phyloP scores from a whole-genome alignment of 2,329 filamentous ascomycete genomes.

The Alternaria gaisen region DNA sequence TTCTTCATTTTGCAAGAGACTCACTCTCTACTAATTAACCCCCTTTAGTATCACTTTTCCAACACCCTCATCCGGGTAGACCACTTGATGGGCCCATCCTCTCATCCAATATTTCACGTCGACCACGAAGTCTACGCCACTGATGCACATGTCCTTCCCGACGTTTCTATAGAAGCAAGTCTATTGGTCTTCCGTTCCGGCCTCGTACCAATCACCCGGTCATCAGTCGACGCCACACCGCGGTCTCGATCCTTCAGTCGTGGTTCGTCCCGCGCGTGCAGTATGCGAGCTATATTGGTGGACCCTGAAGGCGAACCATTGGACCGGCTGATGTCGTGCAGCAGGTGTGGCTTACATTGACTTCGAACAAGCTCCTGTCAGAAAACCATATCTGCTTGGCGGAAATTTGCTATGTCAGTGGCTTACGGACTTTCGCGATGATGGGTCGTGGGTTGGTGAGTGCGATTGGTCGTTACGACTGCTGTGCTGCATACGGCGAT shows the following conservation, averaged over 20 bases:
- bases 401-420: neutral
- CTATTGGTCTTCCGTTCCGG: neutral
- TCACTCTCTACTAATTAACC: rapidly evolving
- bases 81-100: neutral
- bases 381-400: neutral
- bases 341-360: neutral
- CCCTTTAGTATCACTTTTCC: neutral
- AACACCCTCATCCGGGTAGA: neutral
- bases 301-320: neutral
- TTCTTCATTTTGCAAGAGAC: neutral
- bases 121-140: neutral
- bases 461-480: neutral
- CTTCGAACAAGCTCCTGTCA: neutral
- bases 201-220: neutral
- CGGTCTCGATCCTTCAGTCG: neutral
- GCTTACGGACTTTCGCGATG: neutral
- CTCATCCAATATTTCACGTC: neutral
- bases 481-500: neutral
- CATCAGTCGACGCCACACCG: neutral
- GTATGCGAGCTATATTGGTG: neutral
- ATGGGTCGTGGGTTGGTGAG: neutral
- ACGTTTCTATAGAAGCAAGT: neutral
- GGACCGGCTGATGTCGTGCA: slow-evolving; percentile 1
- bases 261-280: neutral
- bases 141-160: neutral